Evolutionary conservation across 345 rosid species (phyloP).

Genomic region (Citropsis articulata): DNA sequence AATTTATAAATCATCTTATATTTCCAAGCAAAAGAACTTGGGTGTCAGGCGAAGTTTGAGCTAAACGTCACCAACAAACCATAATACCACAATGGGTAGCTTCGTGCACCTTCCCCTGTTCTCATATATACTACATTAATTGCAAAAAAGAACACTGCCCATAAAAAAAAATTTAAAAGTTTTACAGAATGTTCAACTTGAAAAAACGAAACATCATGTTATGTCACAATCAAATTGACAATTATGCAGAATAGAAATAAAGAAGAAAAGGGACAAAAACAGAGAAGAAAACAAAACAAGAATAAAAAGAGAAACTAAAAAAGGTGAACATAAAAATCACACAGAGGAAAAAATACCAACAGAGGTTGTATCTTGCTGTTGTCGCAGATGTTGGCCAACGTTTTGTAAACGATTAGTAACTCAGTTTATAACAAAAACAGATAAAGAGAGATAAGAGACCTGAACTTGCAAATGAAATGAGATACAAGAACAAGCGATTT

Average conservation of each 20-base stretch:
- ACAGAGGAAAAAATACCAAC: background rate
- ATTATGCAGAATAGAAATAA: background rate
- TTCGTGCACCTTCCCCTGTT: background rate
- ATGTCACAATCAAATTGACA: background rate
- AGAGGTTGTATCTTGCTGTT: background rate
- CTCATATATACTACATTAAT: background rate
- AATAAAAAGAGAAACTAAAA: background rate
- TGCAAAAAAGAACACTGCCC: background rate
- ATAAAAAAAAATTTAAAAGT: background rate
- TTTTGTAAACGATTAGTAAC: background rate
- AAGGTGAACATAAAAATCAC: too few species aligned
- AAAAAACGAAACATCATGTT: background rate
- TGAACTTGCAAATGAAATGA: background rate
- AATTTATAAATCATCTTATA: background rate
- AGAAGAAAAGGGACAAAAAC: background rate
- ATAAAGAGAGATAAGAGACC: background rate
- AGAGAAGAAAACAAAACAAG: background rate
- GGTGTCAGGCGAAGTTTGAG: background rate
- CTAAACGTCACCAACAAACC: background rate
- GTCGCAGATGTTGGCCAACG: background rate
- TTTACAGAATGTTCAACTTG: background rate
- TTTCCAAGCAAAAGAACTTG: background rate
- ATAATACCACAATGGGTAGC: background rate
- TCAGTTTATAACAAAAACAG: background rate
- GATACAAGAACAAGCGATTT: background rate